These are phyloP conservation scores for Fusarium foetens DNA, from an alignment of 2,329 filamentous ascomycete species.

Conservation along the genomic window DNA sequence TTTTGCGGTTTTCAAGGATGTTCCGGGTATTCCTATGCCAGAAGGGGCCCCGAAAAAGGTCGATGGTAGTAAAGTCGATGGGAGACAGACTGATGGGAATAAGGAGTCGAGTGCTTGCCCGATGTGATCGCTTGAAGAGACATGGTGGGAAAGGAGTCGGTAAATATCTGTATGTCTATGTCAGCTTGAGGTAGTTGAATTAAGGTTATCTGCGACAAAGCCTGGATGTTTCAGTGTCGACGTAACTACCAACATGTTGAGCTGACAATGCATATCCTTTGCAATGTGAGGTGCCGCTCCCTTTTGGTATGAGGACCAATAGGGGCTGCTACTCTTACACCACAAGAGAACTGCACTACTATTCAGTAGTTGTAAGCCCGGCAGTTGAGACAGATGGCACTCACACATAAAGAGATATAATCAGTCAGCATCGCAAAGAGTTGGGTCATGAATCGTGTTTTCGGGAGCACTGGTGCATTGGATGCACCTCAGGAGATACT, in stretches of 20 bases:
- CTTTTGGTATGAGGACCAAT: constrained; percentile 9
- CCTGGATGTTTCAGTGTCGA: background rate
- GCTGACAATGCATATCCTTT: constrained; percentile 1
- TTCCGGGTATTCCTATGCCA: background rate
- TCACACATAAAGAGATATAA: background rate
- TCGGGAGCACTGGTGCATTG: background rate
- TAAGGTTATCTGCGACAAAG: constrained; percentile 22
- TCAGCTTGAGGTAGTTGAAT: constrained; percentile 3
- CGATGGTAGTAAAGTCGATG: background rate
- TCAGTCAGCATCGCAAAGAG: no score
- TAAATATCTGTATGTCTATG: background rate
- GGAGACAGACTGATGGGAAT: background rate
- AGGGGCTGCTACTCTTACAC: background rate
- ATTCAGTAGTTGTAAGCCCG: background rate
- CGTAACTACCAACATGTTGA: background rate
- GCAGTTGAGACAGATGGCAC: background rate
- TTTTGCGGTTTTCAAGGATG: constrained; percentile 28
- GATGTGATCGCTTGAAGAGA: background rate
- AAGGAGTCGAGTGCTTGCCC: background rate
- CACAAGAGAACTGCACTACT: background rate
- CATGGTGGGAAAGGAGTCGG: background rate
- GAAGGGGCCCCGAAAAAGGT: background rate
- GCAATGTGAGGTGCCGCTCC: background rate
- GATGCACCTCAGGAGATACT: background rate
- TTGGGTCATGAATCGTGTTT: background rate